Evolutionary conservation across 345 rosid species (phyloP).

Genomic region (Trapa incisa): DNA sequence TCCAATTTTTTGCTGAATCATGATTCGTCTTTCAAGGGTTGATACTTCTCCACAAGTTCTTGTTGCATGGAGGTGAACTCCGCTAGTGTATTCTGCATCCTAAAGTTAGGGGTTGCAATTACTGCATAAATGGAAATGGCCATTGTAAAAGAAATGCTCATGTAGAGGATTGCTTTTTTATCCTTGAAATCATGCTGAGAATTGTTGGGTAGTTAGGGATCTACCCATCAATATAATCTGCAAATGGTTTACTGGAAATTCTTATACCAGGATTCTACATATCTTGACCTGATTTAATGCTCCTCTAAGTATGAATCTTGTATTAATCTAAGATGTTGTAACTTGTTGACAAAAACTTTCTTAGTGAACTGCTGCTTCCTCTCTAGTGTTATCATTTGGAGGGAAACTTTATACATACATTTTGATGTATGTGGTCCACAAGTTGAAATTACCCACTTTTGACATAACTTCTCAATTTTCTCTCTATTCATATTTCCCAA

Average conservation of each 20-base stretch:
- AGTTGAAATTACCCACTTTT: background rate
- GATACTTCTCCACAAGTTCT: background rate
- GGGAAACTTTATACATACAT: background rate
- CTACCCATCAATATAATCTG: background rate
- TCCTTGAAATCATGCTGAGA: background rate
- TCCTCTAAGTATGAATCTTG: too few species aligned
- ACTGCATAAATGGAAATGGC: background rate
- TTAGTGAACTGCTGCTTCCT: too few species aligned
- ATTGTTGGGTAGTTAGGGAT: background rate
- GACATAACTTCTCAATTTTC: background rate
- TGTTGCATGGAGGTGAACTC: background rate
- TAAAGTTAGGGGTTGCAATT: background rate
- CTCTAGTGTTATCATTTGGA: background rate
- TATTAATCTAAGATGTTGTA: too few species aligned
- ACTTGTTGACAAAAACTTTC: too few species aligned
- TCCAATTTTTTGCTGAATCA: background rate
- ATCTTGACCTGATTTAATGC: background rate
- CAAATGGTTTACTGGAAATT: background rate
- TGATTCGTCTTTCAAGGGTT: background rate
- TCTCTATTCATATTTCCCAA: background rate
- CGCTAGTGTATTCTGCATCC: background rate
- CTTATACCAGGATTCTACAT: background rate
- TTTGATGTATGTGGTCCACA: slow-evolving; percentile 1
- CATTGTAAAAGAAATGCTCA: background rate
- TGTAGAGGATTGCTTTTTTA: background rate